phyloP scores from a whole-genome alignment of 2,329 filamentous ascomycete genomes.

The Fusarium sp. region DNA sequence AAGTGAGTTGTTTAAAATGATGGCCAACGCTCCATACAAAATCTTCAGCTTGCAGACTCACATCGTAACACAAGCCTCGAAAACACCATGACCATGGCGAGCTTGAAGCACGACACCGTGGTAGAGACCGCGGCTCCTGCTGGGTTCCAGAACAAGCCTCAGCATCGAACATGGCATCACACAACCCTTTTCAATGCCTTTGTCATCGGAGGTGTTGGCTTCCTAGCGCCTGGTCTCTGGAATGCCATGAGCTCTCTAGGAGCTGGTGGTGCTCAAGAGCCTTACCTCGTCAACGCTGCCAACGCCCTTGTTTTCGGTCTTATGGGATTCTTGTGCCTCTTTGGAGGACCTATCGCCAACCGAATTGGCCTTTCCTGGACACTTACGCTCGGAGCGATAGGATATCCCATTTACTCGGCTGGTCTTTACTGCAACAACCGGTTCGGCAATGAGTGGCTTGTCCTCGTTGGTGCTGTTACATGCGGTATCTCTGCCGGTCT shows the following conservation, averaged over 20 bases:
- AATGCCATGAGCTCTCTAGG: conserved; percentile 30
- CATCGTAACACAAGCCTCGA: neutral
- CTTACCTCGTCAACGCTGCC: conserved; percentile 67
- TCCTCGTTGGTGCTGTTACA: conserved; percentile 58
- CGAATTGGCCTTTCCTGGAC: conserved; percentile 50
- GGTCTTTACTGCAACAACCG: conserved; percentile 61
- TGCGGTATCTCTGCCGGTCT: conserved; percentile 60
- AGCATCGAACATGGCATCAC: conserved; percentile 56
- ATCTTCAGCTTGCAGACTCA: neutral
- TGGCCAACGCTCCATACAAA: neutral
- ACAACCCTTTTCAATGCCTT: conserved; percentile 65
- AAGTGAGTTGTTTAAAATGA: neutral
- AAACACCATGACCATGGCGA: neutral
- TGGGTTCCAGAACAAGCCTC: neutral
- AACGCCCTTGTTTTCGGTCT: conserved; percentile 19
- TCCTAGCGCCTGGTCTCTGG: conserved; percentile 40
- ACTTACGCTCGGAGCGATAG: conserved; percentile 55
- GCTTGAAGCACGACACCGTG: neutral
- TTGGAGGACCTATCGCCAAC: conserved; percentile 10
- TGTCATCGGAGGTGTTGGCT: conserved; percentile 62
- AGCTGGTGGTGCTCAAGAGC: conserved; percentile 56
- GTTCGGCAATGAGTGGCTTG: conserved; percentile 62
- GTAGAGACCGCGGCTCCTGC: neutral
- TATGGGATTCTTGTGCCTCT: conserved; percentile 13
- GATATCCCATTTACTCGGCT: conserved; percentile 59